Evolutionary conservation across 768 basidiomycete species (phyloP).

Genomic region (Pisolithus albus): DNA sequence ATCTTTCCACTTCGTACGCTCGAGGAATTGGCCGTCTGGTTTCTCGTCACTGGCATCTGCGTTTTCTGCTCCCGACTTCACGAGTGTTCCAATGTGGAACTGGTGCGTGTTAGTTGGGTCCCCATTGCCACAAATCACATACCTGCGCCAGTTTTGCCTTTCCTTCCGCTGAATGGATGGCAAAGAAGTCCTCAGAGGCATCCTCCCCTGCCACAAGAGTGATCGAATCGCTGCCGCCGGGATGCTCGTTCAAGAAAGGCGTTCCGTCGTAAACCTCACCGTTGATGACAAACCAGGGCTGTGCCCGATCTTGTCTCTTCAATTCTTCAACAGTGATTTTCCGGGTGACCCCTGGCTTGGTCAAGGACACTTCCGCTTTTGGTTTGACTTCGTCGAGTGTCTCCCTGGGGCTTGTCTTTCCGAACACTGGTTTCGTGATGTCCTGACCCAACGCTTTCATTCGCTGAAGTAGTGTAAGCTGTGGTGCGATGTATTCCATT

Average conservation of each 20-base stretch:
- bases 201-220: conserved; percentile 51
- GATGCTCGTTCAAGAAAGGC: conserved; percentile 47
- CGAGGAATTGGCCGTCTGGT: conserved; percentile 31
- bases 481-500: neutral
- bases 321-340: conserved; percentile 41
- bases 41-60: conserved; percentile 5
- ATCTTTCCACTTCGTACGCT: conserved; percentile 42
- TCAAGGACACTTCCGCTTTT: conserved; percentile 32
- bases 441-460: conserved; percentile 41
- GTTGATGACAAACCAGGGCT: conserved; percentile 48
- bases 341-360: conserved; percentile 37
- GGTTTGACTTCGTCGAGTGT: neutral
- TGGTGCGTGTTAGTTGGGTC: conserved; percentile 10
- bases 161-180: conserved; percentile 52
- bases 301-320: conserved; percentile 28
- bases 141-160: conserved; percentile 39
- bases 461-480: conserved; percentile 22
- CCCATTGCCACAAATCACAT: neutral
- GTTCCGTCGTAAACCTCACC: conserved; percentile 53
- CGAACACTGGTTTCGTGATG: conserved; percentile 37
- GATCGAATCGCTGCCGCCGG: conserved; percentile 53
- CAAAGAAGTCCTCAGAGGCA: conserved; percentile 57
- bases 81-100: conserved; percentile 48
- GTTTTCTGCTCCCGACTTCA: conserved; percentile 1
- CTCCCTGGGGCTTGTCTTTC: neutral